Conservation (phyloP, 768 basidiomycete genomes). For the Kwoniella botswanensis region DNA sequence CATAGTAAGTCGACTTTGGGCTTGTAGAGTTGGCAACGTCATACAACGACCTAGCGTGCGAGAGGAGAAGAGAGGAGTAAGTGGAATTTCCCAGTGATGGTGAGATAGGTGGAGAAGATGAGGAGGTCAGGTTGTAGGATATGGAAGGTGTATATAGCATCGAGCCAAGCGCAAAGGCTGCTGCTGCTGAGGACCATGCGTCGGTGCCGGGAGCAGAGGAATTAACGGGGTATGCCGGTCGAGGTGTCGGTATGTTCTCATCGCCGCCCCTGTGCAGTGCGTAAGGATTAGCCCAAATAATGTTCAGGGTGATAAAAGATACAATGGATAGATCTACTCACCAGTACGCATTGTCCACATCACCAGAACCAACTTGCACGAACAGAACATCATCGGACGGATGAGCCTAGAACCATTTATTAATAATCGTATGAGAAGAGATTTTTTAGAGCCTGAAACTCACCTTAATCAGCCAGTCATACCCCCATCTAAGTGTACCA, state of each 20-base stretch:
- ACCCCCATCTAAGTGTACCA: conserved; percentile 84
- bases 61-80: conserved; percentile 72
- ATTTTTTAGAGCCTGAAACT: conserved; percentile 22
- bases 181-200: conserved; percentile 78
- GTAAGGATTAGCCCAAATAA: no score
- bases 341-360: conserved; percentile 81
- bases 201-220: conserved; percentile 82
- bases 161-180: conserved; percentile 86
- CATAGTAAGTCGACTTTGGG: conserved; percentile 34
- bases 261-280: conserved; percentile 61
- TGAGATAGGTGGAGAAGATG: conserved; percentile 60
- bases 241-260: conserved; percentile 71
- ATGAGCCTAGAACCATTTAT: conserved; percentile 69
- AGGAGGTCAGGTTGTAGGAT: conserved; percentile 63
- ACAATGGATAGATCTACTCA: conserved; percentile 61
- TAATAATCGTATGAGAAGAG: not conserved
- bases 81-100: conserved; percentile 73
- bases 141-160: conserved; percentile 71
- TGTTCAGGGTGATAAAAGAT: no score
- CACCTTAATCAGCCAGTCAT: conserved; percentile 90
- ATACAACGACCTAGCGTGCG: conserved; percentile 77
- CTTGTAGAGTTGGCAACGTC: conserved; percentile 72
- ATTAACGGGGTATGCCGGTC: conserved; percentile 80
- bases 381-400: conserved; percentile 72
- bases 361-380: conserved; percentile 73